Evolutionary conservation across 148 eudicot genomes (phyloP).

Genomic region (Chenopodium album): DNA sequence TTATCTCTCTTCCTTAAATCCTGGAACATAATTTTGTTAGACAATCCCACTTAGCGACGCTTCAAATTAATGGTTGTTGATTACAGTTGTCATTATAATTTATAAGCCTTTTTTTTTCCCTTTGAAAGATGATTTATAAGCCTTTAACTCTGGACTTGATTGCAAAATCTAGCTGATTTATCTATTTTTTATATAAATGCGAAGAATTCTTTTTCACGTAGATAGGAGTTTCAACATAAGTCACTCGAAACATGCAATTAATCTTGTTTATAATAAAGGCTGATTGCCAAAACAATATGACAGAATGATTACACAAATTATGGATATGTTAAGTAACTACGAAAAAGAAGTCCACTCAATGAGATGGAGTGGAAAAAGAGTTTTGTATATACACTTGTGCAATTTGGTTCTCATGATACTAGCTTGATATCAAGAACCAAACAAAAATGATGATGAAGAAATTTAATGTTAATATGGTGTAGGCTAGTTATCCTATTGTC

Average conservation of each 20-base stretch:
- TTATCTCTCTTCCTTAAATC: not conserved
- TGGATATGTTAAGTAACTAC: not conserved
- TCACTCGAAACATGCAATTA: not conserved
- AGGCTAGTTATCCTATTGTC: not conserved
- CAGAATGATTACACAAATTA: not conserved
- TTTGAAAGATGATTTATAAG: not conserved
- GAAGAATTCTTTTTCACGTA: not conserved
- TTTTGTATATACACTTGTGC: conserved; percentile 14
- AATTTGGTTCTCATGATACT: conserved; percentile 16
- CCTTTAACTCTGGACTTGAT: not conserved
- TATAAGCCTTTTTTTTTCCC: no score
- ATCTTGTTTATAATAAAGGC: conserved; percentile 2
- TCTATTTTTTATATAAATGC: not conserved
- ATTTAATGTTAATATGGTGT: not conserved
- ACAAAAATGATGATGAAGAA: not conserved
- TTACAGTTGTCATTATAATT: not conserved
- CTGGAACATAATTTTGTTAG: not conserved
- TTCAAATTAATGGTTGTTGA: not conserved
- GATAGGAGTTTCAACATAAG: not conserved
- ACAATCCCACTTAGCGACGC: not conserved
- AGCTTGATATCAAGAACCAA: conserved; percentile 20
- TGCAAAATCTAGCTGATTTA: not conserved
- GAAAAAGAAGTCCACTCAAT: not conserved
- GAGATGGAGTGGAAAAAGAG: conserved; percentile 3
- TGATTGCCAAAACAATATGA: conserved; percentile 3